phyloP scores from a whole-genome alignment of 148 eudicot genomes.

The Suaeda aralocaspica region DNA sequence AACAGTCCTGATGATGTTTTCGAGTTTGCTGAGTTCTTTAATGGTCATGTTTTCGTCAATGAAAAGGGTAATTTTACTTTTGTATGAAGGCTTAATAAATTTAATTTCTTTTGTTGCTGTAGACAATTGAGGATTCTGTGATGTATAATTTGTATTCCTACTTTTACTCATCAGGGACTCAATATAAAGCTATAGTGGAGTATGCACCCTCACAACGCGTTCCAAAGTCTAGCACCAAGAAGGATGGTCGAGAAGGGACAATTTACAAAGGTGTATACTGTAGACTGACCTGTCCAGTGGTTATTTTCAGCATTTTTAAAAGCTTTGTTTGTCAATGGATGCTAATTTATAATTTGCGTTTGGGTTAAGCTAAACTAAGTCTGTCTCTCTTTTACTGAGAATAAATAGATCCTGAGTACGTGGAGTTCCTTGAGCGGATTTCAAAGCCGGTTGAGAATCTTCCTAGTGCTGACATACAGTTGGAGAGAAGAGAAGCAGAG shows the following conservation, averaged over 20 bases:
- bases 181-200: slow-evolving; percentile 45
- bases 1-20: slow-evolving; percentile 42
- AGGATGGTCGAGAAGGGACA: slow-evolving; percentile 53
- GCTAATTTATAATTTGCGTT: not conserved
- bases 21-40: slow-evolving; percentile 44
- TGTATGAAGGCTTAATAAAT: not conserved
- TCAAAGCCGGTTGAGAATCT: slow-evolving; percentile 44
- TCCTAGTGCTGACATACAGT: slow-evolving; percentile 48
- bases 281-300: not conserved
- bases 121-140: not conserved
- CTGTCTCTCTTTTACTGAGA: not conserved
- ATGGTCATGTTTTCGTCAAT: slow-evolving; percentile 49
- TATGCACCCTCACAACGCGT: slow-evolving; percentile 48
- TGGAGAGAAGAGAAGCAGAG: slow-evolving; percentile 47
- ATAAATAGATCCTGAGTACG: slow-evolving; percentile 40
- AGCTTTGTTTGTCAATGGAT: not conserved
- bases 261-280: slow-evolving; percentile 33
- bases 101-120: not conserved
- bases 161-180: slow-evolving; percentile 29
- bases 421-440: slow-evolving; percentile 41
- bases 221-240: slow-evolving; percentile 34
- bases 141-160: not conserved
- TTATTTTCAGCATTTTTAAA: not conserved
- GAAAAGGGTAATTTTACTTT: slow-evolving; percentile 35
- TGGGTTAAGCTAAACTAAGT: not conserved